These are phyloP conservation scores for Yarrowia sp. DNA, from an alignment of 805 yeast genomes.

Conservation along the genomic window DNA sequence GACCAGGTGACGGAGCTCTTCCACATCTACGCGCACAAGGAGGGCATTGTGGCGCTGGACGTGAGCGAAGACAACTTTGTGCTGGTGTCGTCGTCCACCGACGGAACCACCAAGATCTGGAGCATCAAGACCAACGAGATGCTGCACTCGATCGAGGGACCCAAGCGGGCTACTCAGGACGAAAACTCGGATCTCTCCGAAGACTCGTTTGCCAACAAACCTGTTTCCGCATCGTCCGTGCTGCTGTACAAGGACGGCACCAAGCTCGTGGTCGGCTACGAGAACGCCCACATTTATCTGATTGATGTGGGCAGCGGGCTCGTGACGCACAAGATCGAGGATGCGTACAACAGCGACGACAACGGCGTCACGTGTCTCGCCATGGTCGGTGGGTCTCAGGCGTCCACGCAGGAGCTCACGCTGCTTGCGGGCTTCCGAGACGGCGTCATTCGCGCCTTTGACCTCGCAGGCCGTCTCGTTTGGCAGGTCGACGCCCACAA, in stretches of 20 bases:
- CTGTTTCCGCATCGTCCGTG: slow-evolving; percentile 17
- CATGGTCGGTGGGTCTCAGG: neutral
- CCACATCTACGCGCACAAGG: slow-evolving; percentile 29
- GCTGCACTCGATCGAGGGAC: slow-evolving; percentile 27
- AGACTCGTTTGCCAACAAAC: slow-evolving; percentile 20
- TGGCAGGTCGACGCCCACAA: slow-evolving; percentile 23
- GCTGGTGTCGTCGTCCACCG: slow-evolving; percentile 33
- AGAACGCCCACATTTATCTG: slow-evolving; percentile 29
- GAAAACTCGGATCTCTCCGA: slow-evolving; percentile 29
- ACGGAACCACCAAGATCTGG: slow-evolving; percentile 34
- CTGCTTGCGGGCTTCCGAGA: slow-evolving; percentile 29
- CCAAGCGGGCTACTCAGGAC: slow-evolving; percentile 29
- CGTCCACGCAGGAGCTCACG: slow-evolving; percentile 8
- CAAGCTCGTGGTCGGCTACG: slow-evolving; percentile 31
- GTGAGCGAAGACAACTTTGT: slow-evolving; percentile 28
- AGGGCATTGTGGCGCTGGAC: slow-evolving; percentile 29
- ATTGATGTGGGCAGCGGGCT: slow-evolving; percentile 31
- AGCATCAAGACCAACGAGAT: slow-evolving; percentile 24
- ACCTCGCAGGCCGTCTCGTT: slow-evolving; percentile 20
- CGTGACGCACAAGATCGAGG: slow-evolving; percentile 28
- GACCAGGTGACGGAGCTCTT: slow-evolving; percentile 22
- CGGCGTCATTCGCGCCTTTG: slow-evolving; percentile 30
- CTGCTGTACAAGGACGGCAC: slow-evolving; percentile 27
- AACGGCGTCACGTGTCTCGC: slow-evolving; percentile 11
- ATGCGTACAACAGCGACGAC: slow-evolving; percentile 1